These are phyloP conservation scores for Juglanconis oblonga DNA, from an alignment of 2,329 filamentous ascomycete genomes.

Conservation along the genomic window DNA sequence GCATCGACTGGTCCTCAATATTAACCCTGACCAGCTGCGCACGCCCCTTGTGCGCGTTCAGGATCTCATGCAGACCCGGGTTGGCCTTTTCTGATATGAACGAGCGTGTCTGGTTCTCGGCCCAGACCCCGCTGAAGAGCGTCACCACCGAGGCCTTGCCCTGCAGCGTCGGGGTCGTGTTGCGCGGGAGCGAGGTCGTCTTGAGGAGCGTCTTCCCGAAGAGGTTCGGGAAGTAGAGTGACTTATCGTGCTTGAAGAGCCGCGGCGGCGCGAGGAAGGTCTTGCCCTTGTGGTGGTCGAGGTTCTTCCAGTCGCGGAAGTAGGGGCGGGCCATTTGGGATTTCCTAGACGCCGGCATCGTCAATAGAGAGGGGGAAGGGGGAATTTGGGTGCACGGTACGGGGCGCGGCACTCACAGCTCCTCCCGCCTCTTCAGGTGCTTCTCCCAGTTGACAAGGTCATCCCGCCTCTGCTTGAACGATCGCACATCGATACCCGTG, in stretches of 20 bases:
- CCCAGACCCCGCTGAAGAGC: conserved; percentile 83
- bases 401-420: conserved; percentile 55
- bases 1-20: conserved; percentile 69
- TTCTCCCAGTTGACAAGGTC: conserved; percentile 85
- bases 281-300: conserved; percentile 81
- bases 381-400: background rate
- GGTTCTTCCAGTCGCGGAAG: conserved; percentile 91
- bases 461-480: conserved; percentile 64
- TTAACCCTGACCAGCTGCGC: conserved; percentile 86
- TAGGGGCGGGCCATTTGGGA: conserved; percentile 81
- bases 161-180: conserved; percentile 73
- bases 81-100: conserved; percentile 68
- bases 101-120: conserved; percentile 71
- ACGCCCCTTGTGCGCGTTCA: conserved; percentile 50
- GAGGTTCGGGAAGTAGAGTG: conserved; percentile 93
- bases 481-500: conserved; percentile 68
- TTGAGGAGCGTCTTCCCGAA: conserved; percentile 72
- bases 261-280: conserved; percentile 82
- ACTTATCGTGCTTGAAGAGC: conserved; percentile 78
- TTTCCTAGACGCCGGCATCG: conserved; percentile 46
- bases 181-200: conserved; percentile 41
- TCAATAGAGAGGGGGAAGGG: conserved; percentile 1
- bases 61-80: conserved; percentile 61
- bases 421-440: conserved; percentile 71
- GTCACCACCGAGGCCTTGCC: conserved; percentile 76